Evolutionary conservation across 2,329 filamentous ascomycete genomes (phyloP), one percentile per base, ranked within the genome.

Genomic region (Didymella exigua): DNA sequence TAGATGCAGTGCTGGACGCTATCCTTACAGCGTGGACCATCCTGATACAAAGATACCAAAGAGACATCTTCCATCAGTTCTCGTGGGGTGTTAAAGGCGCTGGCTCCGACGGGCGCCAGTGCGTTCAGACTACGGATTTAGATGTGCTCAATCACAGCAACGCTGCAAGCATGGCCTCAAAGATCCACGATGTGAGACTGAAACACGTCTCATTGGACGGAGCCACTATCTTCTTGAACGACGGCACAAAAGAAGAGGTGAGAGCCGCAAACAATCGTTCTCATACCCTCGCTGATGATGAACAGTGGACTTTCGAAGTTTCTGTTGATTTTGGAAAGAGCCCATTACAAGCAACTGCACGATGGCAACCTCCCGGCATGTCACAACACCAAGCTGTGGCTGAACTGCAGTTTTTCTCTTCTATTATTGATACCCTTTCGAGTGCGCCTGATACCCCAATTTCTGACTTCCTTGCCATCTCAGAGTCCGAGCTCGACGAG

Each of bases 341-440:
- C 7, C 54, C 45, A 2, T 42, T 81, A 16, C 57, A 74, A 14
- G 71, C 79, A 7, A 72, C 70, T 10, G 75, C 79, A n/a, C 57
- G 72, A 49, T 81, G 79, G 77, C 68, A 74, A 29, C 71, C 73
- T 11, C 63, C 76, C 4, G 75, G 68, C 34, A 75, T 80, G 63
- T 69, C 78, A 14, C 70, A 68, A 31, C 79, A 78, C 59, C 80
- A 79, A 56, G 69, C 80, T 1, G 70, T 70, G 2, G 73, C 72
- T 24, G 72, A 81, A 48, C 71, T 81, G 31, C 69, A 78, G 34
- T 75, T 74, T 21, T 70, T 82, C 27, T 68, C 72, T 43, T 76
- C 51, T 26, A 72, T 70, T 30, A 56, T 74, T 51, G 60, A 63
- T 53, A 65, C 56, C 51, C 59, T 82, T 42, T 76, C 82, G 19